A percentile compares a stretch with the other conserved stretches of the same genome.
Evolutionary conservation across 768 basidiomycete species (phyloP).

Genomic region (Leucocoprinus leucothites): DNA sequence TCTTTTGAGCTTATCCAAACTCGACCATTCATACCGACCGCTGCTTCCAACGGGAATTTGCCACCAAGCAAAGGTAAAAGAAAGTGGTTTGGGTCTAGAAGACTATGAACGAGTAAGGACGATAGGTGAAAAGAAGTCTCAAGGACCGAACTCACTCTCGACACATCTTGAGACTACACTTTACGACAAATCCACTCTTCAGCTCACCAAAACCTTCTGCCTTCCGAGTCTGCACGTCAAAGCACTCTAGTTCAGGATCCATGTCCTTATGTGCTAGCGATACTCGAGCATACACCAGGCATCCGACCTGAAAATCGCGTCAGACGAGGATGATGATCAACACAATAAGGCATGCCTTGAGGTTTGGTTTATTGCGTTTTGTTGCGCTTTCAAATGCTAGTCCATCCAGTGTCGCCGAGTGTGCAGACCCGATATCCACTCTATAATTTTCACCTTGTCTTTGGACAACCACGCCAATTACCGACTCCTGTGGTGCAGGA

Average conservation of each 20-base stretch:
- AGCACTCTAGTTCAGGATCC: slow-evolving; percentile 97
- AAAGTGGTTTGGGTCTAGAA: slow-evolving; percentile 80
- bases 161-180: slow-evolving; percentile 82
- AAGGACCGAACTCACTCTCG: slow-evolving; percentile 58
- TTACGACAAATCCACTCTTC: slow-evolving; percentile 81
- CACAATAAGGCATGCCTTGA: slow-evolving; percentile 59
- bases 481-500: slow-evolving; percentile 85
- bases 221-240: slow-evolving; percentile 90
- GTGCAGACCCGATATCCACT: slow-evolving; percentile 91
- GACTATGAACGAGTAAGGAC: slow-evolving; percentile 35
- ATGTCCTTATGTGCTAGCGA: slow-evolving; percentile 95
- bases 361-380: slow-evolving; percentile 89
- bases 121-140: not conserved
- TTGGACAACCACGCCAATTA: slow-evolving; percentile 79
- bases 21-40: slow-evolving; percentile 88
- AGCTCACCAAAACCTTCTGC: slow-evolving; percentile 92
- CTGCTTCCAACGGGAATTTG: slow-evolving; percentile 82
- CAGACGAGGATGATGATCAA: not conserved
- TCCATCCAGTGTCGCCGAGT: slow-evolving; percentile 80
- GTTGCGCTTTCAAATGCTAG: slow-evolving; percentile 96
- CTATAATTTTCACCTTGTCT: slow-evolving; percentile 88
- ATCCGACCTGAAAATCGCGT: slow-evolving; percentile 63
- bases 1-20: slow-evolving; percentile 86
- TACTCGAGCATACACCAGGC: slow-evolving; percentile 87
- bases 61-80: slow-evolving; percentile 78